Base-by-base conservation (phyloP, 345 rosid species). In the Aquilaria malaccensis region DNA sequence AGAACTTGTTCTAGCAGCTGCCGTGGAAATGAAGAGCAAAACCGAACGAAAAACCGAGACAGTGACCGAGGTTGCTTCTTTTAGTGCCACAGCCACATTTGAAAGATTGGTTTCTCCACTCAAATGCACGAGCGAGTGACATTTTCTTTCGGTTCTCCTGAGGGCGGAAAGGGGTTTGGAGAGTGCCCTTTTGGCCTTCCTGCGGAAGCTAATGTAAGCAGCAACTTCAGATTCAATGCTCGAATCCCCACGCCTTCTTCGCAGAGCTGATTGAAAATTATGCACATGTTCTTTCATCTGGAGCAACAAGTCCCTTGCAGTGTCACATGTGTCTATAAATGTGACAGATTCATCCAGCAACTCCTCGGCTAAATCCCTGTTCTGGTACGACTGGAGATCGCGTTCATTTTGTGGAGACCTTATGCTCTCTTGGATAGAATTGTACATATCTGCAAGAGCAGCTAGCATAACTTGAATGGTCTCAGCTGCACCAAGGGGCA, bases 261-360 rank as follows among this genome's bases (percentile, higher is more conserved):
- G 77, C 6, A 85, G 60, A 63, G 82, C 72, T 33, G 81, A 78
- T 46, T 82, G 87, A 68, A 85, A 83, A 14, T 49, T 58, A 13
- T 67, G 77, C 14, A 80, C 64, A 62, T 72, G 68, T 58, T 79
- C 77, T 50, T 77, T 70, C 55, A 77, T 77, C 7, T 57, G 49
- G 22, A 77, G 29, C 62, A 82, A 1, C 7, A 71, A 4, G 45
- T 80, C 83, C 61, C 79, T 77, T 7, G 74, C 63, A 4, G 55
- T 67, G 64, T 72, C 69, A 60, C 82, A 79, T 0, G 82, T 66
- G 69, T 80, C 87, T 7, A 85, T 64, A 62, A 78, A 77, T 62
- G 63, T 72, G 41, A 77, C 45, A 3, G 81, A 80, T 30, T 68
- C 78, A 56, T 80, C 81, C 4, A 79, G 70, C n/a, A 74, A 67